Base-by-base conservation (phyloP, 768 basidiomycete genomes). In the Agaricus sinodeliciosus region DNA sequence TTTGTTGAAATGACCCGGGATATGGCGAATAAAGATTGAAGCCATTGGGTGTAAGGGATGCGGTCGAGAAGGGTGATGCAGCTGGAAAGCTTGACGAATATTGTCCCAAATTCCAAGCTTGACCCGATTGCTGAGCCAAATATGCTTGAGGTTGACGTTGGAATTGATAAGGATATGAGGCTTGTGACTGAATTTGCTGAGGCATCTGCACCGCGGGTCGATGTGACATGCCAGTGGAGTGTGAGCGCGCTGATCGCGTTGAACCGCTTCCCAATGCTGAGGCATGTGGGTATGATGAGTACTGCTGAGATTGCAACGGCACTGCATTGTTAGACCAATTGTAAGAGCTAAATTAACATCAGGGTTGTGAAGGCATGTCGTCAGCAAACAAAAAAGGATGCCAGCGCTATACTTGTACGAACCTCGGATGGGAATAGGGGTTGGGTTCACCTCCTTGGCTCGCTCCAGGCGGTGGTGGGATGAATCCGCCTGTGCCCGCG, bases 401-500 rank as follows among this genome's bases (percentile, higher is more conserved):
- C 47, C 22, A 45, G 19, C 31, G 34, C 28, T 16, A 45, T 35
- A 40, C n/a, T 36, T 37, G 56, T 52, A 37, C 48, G 7, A 25
- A 50, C 54, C 57, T 57, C 4, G 56, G 56, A 22, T 59, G 39
- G 5, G 50, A 9, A 53, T 37, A 54, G 16, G 44, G 37, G 40
- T 49, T 49, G 7, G 69, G 67, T 48, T 68, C 63, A 3, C 67
- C 69, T 0, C 67, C 68, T 11, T 64, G 58, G 13, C 61, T 60
- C 22, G 64, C 65, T n/a, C 68, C 69, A 7, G 62, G 59, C 0
- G 70, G 69, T 4, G 71, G 68, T 0, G 71, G 67, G 3, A 67
- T 67, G 40, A 69, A 65, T 4, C 36, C 45, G 16, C 45, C 46
- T 13, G 28, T 4, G 8, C 45, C 52, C 19, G 52, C 22, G 26